Evolutionary conservation across 225 moss, liverwort and hornwort species (phyloP), one percentile per base, ranked within the genome.

Genomic region (Antitrichia curtipendula): DNA sequence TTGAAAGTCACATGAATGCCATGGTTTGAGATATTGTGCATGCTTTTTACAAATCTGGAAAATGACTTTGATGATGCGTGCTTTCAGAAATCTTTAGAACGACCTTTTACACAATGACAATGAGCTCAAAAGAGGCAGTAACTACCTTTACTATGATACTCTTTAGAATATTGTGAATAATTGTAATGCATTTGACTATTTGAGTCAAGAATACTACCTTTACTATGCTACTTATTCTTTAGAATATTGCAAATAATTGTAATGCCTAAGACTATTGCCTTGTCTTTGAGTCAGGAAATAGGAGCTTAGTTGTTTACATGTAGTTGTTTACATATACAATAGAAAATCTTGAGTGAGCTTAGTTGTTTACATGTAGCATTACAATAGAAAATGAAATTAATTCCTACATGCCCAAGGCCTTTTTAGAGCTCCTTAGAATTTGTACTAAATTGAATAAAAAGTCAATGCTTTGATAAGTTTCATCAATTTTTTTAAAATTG

Each of bases 371-470:
- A 41, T n/a, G n/a, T n/a, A n/a, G n/a, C n/a, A 38, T 69, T 40
- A 40, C 25, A 69, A 69, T 8, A 69, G 13, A 21, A 68, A 13
- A 23, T 1, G 8, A 22, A 13, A 68, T n/a, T 12, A 12, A 69
- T 2, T 2, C 4, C 12, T 7, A 4, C 4, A 68, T 68, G n/a
- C 0, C 5, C 11, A 68, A 68, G 68, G 12, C 4, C 4, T n/a
- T 31, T 16, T 62, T 31, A 14, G 8, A 31, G 15, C 16, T 16
- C 16, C 17, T 63, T n/a, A 0, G 6, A 38, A 10, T 22, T 38
- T 22, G 4, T 6, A 11, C 5, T 11, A 5, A n/a, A 22, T 68
- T 40, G 40, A 69, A 40, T 7, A 23, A 68, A 34, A n/a, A 66
- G 22, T n/a, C 7, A 22, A n/a, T 10, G 20, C 21, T 21, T n/a